phyloP scores from a whole-genome alignment of 345 rosid species.

The Kernera saxatilis region DNA sequence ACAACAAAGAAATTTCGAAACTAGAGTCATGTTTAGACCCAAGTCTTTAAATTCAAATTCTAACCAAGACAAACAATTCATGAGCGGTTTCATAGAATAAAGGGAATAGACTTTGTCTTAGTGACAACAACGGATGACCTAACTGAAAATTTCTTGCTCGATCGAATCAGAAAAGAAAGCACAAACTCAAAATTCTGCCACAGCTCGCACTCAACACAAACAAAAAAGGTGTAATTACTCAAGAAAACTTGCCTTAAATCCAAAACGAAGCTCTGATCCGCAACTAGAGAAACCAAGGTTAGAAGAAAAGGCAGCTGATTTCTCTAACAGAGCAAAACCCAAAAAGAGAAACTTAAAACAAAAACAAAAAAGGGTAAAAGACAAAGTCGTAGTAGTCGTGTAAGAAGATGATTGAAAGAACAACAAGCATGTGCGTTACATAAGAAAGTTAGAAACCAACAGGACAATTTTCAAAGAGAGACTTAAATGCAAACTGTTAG shows the following conservation, averaged over 20 bases:
- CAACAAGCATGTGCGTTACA: slow-evolving; percentile 22
- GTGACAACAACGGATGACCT: slow-evolving; percentile 31
- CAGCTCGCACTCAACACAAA: background rate
- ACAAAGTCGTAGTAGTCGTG: slow-evolving; percentile 5
- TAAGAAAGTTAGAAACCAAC: slow-evolving; percentile 11
- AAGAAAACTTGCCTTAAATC: slow-evolving; percentile 23
- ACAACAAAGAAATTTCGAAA: background rate
- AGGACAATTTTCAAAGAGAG: slow-evolving; percentile 27
- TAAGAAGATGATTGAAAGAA: slow-evolving; percentile 16
- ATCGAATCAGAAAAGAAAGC: slow-evolving; percentile 21
- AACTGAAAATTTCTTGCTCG: slow-evolving; percentile 20
- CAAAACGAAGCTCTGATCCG: slow-evolving; percentile 27
- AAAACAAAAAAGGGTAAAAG: background rate
- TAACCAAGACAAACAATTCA: slow-evolving; percentile 4
- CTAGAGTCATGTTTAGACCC: background rate
- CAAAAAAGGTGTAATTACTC: background rate
- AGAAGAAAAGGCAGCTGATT: slow-evolving; percentile 10
- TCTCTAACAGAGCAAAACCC: slow-evolving; percentile 10
- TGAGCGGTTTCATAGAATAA: slow-evolving; percentile 36
- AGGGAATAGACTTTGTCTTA: slow-evolving; percentile 37
- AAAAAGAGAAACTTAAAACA: background rate
- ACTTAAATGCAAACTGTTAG: slow-evolving; percentile 26
- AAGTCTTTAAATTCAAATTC: background rate
- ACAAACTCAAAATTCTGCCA: background rate
- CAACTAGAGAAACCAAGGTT: background rate